Evolutionary conservation across 495 filamentous ascomycete genomes (phyloP), one percentile per base, ranked within the genome.

Genomic region (Bathelium albidoporum): DNA sequence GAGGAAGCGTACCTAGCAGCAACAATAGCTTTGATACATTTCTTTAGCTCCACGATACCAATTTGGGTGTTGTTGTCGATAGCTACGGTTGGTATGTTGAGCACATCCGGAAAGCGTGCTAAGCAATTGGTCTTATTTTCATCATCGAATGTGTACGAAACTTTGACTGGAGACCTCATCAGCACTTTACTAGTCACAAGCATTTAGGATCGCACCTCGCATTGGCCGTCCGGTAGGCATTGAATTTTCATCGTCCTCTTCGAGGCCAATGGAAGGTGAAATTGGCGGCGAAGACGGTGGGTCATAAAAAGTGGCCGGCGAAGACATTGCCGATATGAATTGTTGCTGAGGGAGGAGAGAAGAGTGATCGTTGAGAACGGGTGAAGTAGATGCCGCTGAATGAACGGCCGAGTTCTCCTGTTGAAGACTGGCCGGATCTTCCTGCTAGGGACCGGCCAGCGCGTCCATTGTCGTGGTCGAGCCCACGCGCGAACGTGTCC

Each of bases 71-170:
- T 79, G 67, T 91, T 89, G 69, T 97, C 90, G 58, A 97, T 75
- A 32, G 83, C 80, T 29, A 92, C 83, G 10, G 88, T 89, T 67
- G 90, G 90, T 26, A 96, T 83, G 29, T 88, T 81, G 58, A 97
- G 80, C 39, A 88, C 79, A 62, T 92, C 84, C 49, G 90, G 89
- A 82, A 91, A 90, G 70, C 93, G 85, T 64, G 95, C 93, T 31
- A 98, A 78, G 76, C 94, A 97, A 71, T 93, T 89, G 28, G 91
- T 88, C 74, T 91, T 90, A 73, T 83, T 87, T 52, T 90, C 87
- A 69, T 89, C 86, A 70, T 97, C 92, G 75, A 97, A 97, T 24
- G 92, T 95, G 74, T 98, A 98, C 44, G 94, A 86, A 29, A 98
- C 90, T 80, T 98, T 97, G 74, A 97, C 89, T 90, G 41, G 24